Conservation (phyloP, 2,329 filamentous ascomycete species). For the Aquanectria penicillioides region DNA sequence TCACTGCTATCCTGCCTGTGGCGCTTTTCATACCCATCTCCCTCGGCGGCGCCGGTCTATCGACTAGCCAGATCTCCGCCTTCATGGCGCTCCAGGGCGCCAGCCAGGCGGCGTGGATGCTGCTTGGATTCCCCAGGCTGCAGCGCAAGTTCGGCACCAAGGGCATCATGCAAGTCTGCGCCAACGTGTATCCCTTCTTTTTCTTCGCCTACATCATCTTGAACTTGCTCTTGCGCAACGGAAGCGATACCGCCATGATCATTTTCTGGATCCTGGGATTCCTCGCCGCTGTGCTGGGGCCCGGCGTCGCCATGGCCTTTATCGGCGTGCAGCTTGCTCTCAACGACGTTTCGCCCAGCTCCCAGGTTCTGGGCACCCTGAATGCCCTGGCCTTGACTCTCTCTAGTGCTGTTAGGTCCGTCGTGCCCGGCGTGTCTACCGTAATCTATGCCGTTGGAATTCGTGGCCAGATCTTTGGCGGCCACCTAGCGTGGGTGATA, state of each 20-base stretch:
- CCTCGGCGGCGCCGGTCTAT: slow-evolving; percentile 74
- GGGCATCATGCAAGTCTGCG: slow-evolving; percentile 68
- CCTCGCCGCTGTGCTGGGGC: slow-evolving; percentile 61
- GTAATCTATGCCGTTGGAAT: slow-evolving; percentile 76
- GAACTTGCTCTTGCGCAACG: slow-evolving; percentile 55
- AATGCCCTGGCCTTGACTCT: slow-evolving; percentile 72
- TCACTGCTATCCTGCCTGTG: slow-evolving; percentile 76
- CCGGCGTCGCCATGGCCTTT: slow-evolving; percentile 74
- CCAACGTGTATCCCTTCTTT: slow-evolving; percentile 68
- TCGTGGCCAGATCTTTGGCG: slow-evolving; percentile 67
- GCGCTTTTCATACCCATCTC: slow-evolving; percentile 72
- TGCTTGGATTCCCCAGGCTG: slow-evolving; percentile 74
- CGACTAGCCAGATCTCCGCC: slow-evolving; percentile 69
- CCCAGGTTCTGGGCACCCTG: slow-evolving; percentile 72
- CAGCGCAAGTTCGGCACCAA: slow-evolving; percentile 75
- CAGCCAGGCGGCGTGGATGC: slow-evolving; percentile 76
- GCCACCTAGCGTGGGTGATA: slow-evolving; percentile 60
- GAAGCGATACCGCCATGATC: slow-evolving; percentile 46
- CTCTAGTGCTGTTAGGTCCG: slow-evolving; percentile 68
- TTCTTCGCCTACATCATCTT: slow-evolving; percentile 68
- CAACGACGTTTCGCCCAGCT: slow-evolving; percentile 77
- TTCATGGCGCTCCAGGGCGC: slow-evolving; percentile 73
- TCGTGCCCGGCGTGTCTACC: slow-evolving; percentile 73
- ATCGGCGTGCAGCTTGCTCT: slow-evolving; percentile 77
- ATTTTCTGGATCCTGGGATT: slow-evolving; percentile 66